Conservation (phyloP, 2,329 filamentous ascomycete species). For the Rutstroemia sp. region DNA sequence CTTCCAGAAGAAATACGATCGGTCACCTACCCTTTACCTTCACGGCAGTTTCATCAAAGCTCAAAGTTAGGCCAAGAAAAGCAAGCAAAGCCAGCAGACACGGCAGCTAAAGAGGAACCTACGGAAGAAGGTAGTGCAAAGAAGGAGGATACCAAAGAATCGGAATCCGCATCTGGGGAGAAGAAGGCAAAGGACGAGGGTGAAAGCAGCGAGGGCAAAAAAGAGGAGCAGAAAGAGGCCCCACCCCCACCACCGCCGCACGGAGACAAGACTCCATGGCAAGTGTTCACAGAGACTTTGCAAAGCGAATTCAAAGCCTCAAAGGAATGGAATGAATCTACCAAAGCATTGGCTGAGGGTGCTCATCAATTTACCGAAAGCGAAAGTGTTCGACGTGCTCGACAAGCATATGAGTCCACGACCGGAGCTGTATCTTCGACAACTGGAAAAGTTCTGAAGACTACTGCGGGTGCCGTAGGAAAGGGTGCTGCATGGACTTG, state of each 20-base stretch:
- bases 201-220: slow-evolving; percentile 22
- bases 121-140: slow-evolving; percentile 4
- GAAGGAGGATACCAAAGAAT: slow-evolving; percentile 14
- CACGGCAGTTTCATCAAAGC: slow-evolving; percentile 21
- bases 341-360: slow-evolving; percentile 83
- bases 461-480: slow-evolving; percentile 78
- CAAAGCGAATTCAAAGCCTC: slow-evolving; percentile 89
- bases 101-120: slow-evolving; percentile 11
- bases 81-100: slow-evolving; percentile 13
- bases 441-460: slow-evolving; percentile 73
- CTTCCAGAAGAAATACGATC: slow-evolving; percentile 29
- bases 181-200: slow-evolving; percentile 23
- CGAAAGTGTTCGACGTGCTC: slow-evolving; percentile 78
- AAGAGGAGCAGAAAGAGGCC: slow-evolving; percentile 40
- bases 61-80: slow-evolving; percentile 23
- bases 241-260: slow-evolving; percentile 86
- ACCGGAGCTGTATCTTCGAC: slow-evolving; percentile 75
- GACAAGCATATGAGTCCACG: slow-evolving; percentile 79
- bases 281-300: slow-evolving; percentile 97
- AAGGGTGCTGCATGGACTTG: slow-evolving; percentile 94
- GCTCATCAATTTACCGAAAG: slow-evolving; percentile 91
- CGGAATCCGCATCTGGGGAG: slow-evolving; percentile 15
- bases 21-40: slow-evolving; percentile 4
- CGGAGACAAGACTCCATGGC: slow-evolving; percentile 97
- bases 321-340: slow-evolving; percentile 98